Evolutionary conservation across 306 rosid genomes (phyloP).

Genomic region (Arachis stenosperma): DNA sequence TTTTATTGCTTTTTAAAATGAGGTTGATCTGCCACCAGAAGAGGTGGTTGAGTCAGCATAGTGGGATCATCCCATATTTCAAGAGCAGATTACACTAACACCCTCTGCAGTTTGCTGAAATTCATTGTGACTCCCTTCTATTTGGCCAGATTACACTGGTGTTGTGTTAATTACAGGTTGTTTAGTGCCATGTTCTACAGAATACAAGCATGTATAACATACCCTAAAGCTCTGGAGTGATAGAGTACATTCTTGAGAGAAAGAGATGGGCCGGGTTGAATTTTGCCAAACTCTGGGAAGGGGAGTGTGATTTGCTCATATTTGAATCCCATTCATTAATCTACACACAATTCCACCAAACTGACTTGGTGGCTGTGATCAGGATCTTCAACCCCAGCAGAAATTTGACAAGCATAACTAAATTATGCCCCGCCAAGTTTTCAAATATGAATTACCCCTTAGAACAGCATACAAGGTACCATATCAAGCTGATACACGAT

Average conservation of each 20-base stretch:
- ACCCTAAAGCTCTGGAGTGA: no score
- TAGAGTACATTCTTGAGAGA: no score
- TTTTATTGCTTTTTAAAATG: neutral
- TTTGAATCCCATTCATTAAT: neutral
- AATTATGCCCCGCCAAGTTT: neutral
- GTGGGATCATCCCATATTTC: neutral
- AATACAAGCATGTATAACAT: no score
- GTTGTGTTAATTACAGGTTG: no score
- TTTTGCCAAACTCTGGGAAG: no score
- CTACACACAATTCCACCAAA: neutral
- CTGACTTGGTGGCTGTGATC: neutral
- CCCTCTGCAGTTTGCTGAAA: no score
- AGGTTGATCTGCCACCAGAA: neutral
- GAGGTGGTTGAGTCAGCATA: neutral
- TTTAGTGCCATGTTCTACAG: no score
- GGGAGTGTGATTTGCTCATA: no score
- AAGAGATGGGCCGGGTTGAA: no score
- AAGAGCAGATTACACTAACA: no score
- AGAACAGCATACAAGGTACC: conserved; percentile 20
- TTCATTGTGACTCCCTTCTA: no score
- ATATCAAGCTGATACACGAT: conserved; percentile 10
- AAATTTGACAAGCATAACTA: neutral
- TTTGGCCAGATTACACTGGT: no score
- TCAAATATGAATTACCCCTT: conserved; percentile 8
- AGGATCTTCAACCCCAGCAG: neutral